Percentiles rank a stretch among this genome's conserved stretches.
Evolutionary conservation across 345 rosid genomes (phyloP).

Genomic region (Acer yangbiense): DNA sequence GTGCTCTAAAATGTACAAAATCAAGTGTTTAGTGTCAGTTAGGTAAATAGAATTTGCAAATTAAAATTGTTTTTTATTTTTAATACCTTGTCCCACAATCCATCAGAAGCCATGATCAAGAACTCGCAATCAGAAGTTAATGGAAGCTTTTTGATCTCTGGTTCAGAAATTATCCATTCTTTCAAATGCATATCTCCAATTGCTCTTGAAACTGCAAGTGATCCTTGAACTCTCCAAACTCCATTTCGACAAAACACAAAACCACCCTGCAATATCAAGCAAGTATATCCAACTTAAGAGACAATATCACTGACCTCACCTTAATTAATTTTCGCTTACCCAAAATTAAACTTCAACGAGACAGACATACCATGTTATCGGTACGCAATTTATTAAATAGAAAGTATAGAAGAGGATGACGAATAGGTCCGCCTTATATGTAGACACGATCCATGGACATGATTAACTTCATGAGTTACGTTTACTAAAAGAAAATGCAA

Average conservation of each 20-base stretch:
- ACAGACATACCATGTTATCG: not conserved
- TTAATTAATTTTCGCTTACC: no score
- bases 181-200: constrained; percentile 56
- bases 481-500: no score
- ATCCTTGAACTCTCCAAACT: constrained; percentile 55
- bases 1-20: no score
- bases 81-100: constrained; percentile 60
- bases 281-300: not conserved
- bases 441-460: no score
- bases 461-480: no score
- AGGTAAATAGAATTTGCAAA: no score
- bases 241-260: constrained; percentile 46
- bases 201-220: constrained; percentile 58
- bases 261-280: constrained; percentile 43
- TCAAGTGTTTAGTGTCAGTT: no score
- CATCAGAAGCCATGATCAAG: constrained; percentile 61
- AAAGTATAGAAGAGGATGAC: no score
- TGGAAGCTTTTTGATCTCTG: constrained; percentile 35
- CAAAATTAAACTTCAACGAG: not conserved
- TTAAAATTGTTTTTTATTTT: no score
- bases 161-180: constrained; percentile 58
- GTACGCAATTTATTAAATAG: no score
- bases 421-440: no score
- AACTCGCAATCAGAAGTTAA: constrained; percentile 45
- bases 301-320: not conserved